Percentiles rank a stretch among this genome's conserved stretches.
phyloP scores from a whole-genome alignment of 1,284 basidiomycete genomes.

The Malassezia cuniculi region DNA sequence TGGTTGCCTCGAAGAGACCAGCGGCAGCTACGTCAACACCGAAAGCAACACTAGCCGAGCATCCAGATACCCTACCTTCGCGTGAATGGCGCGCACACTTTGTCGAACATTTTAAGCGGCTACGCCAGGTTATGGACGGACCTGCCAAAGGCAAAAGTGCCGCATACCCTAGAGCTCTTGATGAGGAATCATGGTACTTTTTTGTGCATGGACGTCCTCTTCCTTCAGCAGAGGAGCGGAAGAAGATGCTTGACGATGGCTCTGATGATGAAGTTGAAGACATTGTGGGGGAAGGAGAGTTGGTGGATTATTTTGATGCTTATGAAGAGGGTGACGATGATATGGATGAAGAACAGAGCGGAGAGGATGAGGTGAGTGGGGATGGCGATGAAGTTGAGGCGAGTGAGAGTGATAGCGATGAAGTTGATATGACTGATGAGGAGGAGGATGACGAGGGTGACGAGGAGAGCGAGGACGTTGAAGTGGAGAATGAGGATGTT shows the following conservation, averaged over 20 bases:
- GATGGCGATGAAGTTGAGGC: no score
- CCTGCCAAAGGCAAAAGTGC: not conserved
- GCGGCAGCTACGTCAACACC: no score
- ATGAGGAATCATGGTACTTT: slow-evolving; percentile 7
- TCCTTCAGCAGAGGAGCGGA: slow-evolving; percentile 2
- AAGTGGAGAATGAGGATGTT: not conserved
- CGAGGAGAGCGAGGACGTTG: not conserved
- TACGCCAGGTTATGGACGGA: slow-evolving; percentile 2
- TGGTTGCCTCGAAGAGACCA: no score
- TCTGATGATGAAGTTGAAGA: not conserved
- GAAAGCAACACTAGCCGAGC: not conserved
- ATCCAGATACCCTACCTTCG: not conserved
- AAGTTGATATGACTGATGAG: no score
- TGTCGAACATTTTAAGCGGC: slow-evolving; percentile 4
- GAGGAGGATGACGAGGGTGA: no score
- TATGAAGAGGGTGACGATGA: not conserved
- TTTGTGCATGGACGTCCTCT: slow-evolving; percentile 7
- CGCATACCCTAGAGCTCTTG: not conserved
- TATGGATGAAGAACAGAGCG: no score
- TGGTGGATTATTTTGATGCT: no score
- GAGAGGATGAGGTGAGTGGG: no score
- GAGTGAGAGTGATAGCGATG: no score
- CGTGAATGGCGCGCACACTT: slow-evolving; percentile 10
- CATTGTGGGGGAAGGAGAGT: no score
- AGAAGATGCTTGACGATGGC: slow-evolving; percentile 2